Percentiles rank a stretch among this genome's conserved stretches.
Evolutionary conservation across 352 stramenopile species (phyloP).

Genomic region (Saprolegnia diclina): DNA sequence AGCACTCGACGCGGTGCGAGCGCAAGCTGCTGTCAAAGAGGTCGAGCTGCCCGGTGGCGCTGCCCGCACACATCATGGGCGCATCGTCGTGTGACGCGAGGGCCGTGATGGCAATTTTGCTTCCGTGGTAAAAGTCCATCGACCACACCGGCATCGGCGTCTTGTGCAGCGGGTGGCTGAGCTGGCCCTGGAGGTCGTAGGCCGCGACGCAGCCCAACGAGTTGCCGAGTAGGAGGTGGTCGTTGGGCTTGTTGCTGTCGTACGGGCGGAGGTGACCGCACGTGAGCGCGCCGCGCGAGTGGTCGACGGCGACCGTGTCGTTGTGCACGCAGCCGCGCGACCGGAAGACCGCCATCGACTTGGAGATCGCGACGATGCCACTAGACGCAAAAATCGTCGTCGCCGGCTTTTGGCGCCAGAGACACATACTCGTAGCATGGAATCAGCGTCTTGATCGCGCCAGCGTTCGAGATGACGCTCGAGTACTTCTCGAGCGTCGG

Average conservation of each 20-base stretch:
- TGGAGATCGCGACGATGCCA: conserved; percentile 24
- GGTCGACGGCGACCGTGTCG: conserved; percentile 22
- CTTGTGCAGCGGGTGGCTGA: conserved; percentile 13
- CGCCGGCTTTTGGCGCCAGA: not conserved
- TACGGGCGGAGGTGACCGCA: conserved; percentile 1
- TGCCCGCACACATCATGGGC: conserved; percentile 16
- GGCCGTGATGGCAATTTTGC: conserved; percentile 16
- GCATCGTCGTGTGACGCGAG: conserved; percentile 17
- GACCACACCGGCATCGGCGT: conserved; percentile 18
- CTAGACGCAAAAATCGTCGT: conserved; percentile 11
- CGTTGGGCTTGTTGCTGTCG: conserved; percentile 5
- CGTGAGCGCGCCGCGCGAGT: conserved; percentile 1
- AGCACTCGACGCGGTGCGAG: conserved; percentile 26
- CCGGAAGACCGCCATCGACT: conserved; percentile 21
- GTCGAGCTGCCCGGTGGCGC: conserved; percentile 18
- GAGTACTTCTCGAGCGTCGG: conserved; percentile 29
- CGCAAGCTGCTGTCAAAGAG: conserved; percentile 20
- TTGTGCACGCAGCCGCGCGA: conserved; percentile 24
- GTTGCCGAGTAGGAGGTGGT: conserved; percentile 14
- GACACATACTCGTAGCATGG: conserved; percentile 16
- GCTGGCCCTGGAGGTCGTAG: conserved; percentile 21
- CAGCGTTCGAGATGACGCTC: conserved; percentile 16
- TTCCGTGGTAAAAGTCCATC: conserved; percentile 17
- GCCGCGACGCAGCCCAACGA: not conserved
- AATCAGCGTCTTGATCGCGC: conserved; percentile 24